Base-by-base conservation (phyloP, 371 early-diverging fungal species). In the Batrachochytrium dendrobatidis region DNA sequence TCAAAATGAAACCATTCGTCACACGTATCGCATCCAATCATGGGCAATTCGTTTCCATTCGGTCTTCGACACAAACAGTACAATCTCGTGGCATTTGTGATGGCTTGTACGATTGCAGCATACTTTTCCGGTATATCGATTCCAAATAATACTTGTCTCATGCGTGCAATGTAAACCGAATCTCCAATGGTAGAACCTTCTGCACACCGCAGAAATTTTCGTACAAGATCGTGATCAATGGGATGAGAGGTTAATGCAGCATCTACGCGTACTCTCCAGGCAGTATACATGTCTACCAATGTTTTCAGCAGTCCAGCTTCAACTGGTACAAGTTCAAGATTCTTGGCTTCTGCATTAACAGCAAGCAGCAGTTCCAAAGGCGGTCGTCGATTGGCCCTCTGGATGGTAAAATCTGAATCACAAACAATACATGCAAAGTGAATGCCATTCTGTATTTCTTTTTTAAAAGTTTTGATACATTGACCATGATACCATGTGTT, bases 21-120 rank as follows among this genome's bases (percentile, higher is more conserved):
- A 60, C 91, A 92, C 12, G 67, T 59, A 62, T 86, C 88, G 64
- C 92, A 92, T 55, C 84, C 83, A 34, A 88, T 80, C 89, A 89
- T 90, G 59, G 80, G 68, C 6, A 84, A 86, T 28, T 74, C 65
- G 35, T 86, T 56, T n/a, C 55, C 55, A 17, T 53, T 33, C 33
- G 59, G 66, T 83, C 0, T 76, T 65, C 43, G 72, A 69, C 58
- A 85, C 71, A 60, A 83, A 54, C 62, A 64, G 24, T 58, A 63
- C 22, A 58, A 28, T 35, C 52, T 56, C 22, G 71, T 72, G 1
- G 74, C 73, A 0, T 73, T 66, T 57, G 80, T 76, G 7, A 67
- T 69, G 39, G 15, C n/a, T 12, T 39, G 15, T 12, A 39, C 39
- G 39, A 39, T 39, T n/a, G 39, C n/a, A n/a, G n/a, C n/a, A n/a